phyloP scores from a whole-genome alignment of 352 stramenopile genomes.

The Stephanocyclus meneghinianus region DNA sequence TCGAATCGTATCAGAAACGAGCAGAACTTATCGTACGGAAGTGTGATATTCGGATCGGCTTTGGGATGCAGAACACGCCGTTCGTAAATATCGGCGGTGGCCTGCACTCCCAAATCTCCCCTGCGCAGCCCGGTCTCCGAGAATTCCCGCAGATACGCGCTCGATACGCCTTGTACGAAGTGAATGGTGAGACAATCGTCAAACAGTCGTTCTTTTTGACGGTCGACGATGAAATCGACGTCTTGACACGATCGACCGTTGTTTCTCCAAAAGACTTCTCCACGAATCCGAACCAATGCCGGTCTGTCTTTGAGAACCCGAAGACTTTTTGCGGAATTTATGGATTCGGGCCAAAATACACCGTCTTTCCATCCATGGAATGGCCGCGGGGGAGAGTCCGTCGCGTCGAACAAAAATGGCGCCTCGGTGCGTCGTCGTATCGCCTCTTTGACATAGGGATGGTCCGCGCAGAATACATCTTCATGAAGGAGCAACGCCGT shows the following conservation, averaged over 20 bases:
- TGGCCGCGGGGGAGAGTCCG: neutral
- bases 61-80: constrained; percentile 2
- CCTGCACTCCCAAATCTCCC: constrained; percentile 2
- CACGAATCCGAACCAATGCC: constrained; percentile 10
- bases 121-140: neutral
- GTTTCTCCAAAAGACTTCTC: constrained; percentile 35
- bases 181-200: constrained; percentile 24
- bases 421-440: neutral
- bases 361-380: constrained; percentile 10
- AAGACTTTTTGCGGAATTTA: constrained; percentile 6
- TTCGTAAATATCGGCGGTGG: constrained; percentile 7
- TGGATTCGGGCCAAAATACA: constrained; percentile 13
- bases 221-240: constrained; percentile 29
- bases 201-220: constrained; percentile 11
- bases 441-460: constrained; percentile 26
- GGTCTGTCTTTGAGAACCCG: constrained; percentile 15
- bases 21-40: constrained; percentile 16
- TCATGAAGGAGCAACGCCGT: constrained; percentile 16
- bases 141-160: neutral
- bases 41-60: neutral
- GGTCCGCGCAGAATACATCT: constrained; percentile 6
- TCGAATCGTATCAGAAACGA: constrained; percentile 17
- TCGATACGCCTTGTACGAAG: constrained; percentile 25
- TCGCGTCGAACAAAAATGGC: neutral
- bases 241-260: constrained; percentile 1